Base-by-base conservation (phyloP, 805 yeast genomes). In the Lipomyces mesembrius region DNA sequence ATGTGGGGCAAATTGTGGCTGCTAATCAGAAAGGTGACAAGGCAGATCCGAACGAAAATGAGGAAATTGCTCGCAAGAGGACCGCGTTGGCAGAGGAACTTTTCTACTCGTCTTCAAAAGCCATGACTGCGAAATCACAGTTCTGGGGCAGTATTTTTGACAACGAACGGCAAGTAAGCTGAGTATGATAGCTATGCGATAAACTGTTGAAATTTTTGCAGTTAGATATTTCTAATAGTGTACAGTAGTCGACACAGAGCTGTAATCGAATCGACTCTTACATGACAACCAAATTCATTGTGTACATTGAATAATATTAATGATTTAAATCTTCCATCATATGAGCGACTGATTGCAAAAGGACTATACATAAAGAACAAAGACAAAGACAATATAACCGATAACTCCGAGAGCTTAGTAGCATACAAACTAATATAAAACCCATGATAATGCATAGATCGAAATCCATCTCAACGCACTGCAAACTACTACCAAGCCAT, bases 111-210 rank as follows among this genome's bases (percentile, higher is more conserved):
- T 12, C 55, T 32, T 22, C 32, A 12, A 9, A 57, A 1, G 17
- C 39, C 53, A 59, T 43, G 52, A 34, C 59, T 34, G 32, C 25
- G 20, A 25, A 58, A 9, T 65, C 68, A 35, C 32, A 17, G 57
- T 65, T 65, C 20, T 65, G 68, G 68, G 68, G 68, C 11, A 27
- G 58, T 5, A 58, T 64, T 12, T 55, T 60, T 37, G 55, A 25
- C 29, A 29, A 52, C 17, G 8, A 22, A 14, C 3, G 8, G 34
- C 34, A 25, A 43, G 11, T n/a, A 17, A n/a, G 49, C 49, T 17
- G 49, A 17, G 22, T 43, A n/a, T 17, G 49, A 3, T 12, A 7
- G 14, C 9, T 3, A 43, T n/a, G 49, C 12, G 49, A 5, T 7
- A 17, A 4, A 43, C n/a, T 2, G 0, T 6, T 43, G 14, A 43